Base-by-base conservation (phyloP, 352 stramenopile genomes). In the Aphanomyces cochlioides region DNA sequence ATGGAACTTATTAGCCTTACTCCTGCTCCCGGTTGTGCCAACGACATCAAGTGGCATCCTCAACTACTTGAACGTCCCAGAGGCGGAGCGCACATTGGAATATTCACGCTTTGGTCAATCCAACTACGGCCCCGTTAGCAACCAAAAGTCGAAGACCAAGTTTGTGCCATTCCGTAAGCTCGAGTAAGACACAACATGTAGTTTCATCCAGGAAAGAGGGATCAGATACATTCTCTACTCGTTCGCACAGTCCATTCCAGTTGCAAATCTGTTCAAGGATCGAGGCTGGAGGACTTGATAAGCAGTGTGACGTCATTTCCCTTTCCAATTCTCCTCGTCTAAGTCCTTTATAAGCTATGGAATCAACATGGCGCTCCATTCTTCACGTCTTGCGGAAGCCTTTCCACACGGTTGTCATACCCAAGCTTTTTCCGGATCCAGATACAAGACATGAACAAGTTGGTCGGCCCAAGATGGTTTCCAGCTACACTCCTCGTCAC, bases 1-100 rank as follows among this genome's bases (percentile, higher is more conserved):
- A 28, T 28, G 28, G 28, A 28, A 28, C 28, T 0, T n/a, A 15
- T 8, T 70, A 93, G 86, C 86, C 4, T 89, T 90, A 64, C 69
- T 94, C 40, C 59, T 94, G 57, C 82, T 90, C 58, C 86, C 86
- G 19, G 77, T 85, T 7, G 79, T 92, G 34, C 86, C 86, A 0
- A 70, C 81, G 54, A 78, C 83, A 10, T 69, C 84, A 21, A 73
- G 68, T 41, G 83, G 83, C 66, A 90, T 94, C 65, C 73, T 94
- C 10, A 79, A 91, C 64, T 90, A 90, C 71, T 73, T 94, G 7
- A 70, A 56, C 1, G 84, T 92, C 0, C 82, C 86, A 1, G 8
- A 45, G 10, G 56, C 72, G n/a, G 79, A 87, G 39, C 79, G 84
- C 6, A 81, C 76, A 47, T 76, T 94, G 47, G 63, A 64, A 10